phyloP scores from a whole-genome alignment of 2,329 filamentous ascomycete genomes.

The Thielaviopsis euricoi region DNA sequence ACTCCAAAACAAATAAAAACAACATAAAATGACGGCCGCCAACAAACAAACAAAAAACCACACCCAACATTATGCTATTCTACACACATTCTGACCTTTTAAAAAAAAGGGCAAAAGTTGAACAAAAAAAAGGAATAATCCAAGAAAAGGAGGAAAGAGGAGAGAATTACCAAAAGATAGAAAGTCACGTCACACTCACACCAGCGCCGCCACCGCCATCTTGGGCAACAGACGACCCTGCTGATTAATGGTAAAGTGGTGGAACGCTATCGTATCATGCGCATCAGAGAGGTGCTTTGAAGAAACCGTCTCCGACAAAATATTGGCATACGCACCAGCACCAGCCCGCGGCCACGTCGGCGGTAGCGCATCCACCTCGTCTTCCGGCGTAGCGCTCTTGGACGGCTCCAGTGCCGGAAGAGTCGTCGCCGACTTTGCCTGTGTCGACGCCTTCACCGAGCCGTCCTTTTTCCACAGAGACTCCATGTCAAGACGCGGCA shows the following conservation, averaged over 20 bases:
- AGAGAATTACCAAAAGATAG: too few relatives aligned
- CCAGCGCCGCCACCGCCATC: conserved; percentile 11
- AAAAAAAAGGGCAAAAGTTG: background rate
- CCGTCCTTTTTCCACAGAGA: background rate
- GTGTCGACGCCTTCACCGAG: background rate
- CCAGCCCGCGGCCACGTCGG: conserved; percentile 25
- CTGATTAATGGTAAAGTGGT: conserved; percentile 26
- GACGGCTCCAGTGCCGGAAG: conserved; percentile 4
- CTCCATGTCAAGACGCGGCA: conserved; percentile 4
- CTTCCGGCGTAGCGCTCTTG: conserved; percentile 14
- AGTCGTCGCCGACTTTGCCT: background rate
- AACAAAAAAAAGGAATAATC: background rate
- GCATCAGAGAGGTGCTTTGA: conserved; percentile 21
- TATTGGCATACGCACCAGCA: conserved; percentile 23
- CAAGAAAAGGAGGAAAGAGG: background rate
- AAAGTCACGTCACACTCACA: background rate
- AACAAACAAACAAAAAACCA: too few relatives aligned
- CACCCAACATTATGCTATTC: too few relatives aligned
- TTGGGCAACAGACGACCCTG: conserved; percentile 8
- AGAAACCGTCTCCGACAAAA: conserved; percentile 24
- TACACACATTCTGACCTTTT: too few relatives aligned
- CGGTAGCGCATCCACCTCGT: conserved; percentile 21
- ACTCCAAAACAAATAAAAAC: background rate
- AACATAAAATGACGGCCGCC: background rate
- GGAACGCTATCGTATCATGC: conserved; percentile 27